Evolutionary conservation across 2,329 filamentous ascomycete genomes (phyloP).

Genomic region (Phaeosphaeriaceae sp.): DNA sequence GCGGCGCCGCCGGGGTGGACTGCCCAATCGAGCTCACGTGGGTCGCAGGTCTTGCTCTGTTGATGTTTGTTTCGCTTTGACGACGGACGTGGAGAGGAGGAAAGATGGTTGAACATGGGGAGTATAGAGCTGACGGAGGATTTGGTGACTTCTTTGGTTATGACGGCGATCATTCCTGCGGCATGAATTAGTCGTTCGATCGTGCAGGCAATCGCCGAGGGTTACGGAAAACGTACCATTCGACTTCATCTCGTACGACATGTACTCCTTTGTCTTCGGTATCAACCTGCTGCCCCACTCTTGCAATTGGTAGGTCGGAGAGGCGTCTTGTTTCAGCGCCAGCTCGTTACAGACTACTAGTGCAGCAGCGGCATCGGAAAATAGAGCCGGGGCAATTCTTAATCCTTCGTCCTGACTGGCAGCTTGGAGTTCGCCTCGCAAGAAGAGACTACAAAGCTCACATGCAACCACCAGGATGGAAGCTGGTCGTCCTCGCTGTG

Average conservation of each 20-base stretch:
- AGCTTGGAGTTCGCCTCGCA: constrained; percentile 70
- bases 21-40: constrained; percentile 74
- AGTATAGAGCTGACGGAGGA: constrained; percentile 20
- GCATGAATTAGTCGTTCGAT: not conserved
- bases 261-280: constrained; percentile 66
- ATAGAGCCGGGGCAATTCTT: constrained; percentile 70
- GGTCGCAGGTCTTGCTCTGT: constrained; percentile 37
- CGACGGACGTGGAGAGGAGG: not conserved
- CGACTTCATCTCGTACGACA: constrained; percentile 71
- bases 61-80: constrained; percentile 28
- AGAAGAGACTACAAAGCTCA: constrained; percentile 61
- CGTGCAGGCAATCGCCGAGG: not conserved
- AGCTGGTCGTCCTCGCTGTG: constrained; percentile 65
- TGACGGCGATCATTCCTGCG: constrained; percentile 27
- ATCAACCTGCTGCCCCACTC: constrained; percentile 71
- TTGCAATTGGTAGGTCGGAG: constrained; percentile 63
- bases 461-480: constrained; percentile 70
- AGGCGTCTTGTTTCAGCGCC: constrained; percentile 48
- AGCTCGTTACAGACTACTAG: constrained; percentile 70
- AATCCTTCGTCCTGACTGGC: constrained; percentile 61
- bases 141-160: constrained; percentile 32
- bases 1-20: constrained; percentile 74
- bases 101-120: constrained; percentile 44
- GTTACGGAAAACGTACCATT: constrained; percentile 54
- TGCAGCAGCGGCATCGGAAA: constrained; percentile 75